Percentiles rank a stretch among this genome's conserved stretches.
Conservation (phyloP, 139 green algal genomes). For the Ettlia oleoabundans region DNA sequence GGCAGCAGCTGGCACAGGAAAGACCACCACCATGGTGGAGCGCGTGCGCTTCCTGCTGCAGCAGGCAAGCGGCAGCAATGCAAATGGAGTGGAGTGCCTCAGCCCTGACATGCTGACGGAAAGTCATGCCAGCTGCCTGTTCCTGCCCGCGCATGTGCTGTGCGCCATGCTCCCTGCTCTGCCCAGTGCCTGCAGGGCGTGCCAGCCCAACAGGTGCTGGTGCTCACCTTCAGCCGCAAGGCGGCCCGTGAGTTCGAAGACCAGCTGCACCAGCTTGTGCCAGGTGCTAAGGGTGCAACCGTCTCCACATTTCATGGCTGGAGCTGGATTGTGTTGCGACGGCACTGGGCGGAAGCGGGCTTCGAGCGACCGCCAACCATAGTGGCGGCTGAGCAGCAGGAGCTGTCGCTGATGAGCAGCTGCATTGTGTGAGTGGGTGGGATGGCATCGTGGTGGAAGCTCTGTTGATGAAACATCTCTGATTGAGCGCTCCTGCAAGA, state of each 20-base stretch:
- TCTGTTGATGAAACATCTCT: no score
- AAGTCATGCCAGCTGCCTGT: no score
- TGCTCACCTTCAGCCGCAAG: constrained; percentile 24
- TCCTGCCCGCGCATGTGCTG: no score
- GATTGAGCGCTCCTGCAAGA: no score
- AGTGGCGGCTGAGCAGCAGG: constrained; percentile 7
- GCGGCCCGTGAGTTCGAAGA: not conserved
- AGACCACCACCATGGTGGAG: constrained; percentile 28
- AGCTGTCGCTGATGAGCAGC: not conserved
- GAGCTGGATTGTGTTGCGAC: not conserved
- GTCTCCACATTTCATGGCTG: constrained; percentile 19
- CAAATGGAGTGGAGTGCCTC: not conserved
- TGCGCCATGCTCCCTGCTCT: not conserved
- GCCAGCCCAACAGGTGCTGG: not conserved
- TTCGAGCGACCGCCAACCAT: not conserved
- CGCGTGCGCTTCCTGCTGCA: not conserved
- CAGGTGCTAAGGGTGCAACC: no score
- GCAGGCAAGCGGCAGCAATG: not conserved
- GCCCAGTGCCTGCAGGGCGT: no score
- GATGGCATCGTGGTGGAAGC: no score
- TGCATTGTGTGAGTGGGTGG: no score
- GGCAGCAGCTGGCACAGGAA: constrained; percentile 17
- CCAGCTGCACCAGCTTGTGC: constrained; percentile 3
- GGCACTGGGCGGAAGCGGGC: constrained; percentile 5
- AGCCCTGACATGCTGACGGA: not conserved